These are phyloP conservation scores for Elongisporangium prolatum DNA, from an alignment of 352 stramenopile genomes.

Conservation along the genomic window DNA sequence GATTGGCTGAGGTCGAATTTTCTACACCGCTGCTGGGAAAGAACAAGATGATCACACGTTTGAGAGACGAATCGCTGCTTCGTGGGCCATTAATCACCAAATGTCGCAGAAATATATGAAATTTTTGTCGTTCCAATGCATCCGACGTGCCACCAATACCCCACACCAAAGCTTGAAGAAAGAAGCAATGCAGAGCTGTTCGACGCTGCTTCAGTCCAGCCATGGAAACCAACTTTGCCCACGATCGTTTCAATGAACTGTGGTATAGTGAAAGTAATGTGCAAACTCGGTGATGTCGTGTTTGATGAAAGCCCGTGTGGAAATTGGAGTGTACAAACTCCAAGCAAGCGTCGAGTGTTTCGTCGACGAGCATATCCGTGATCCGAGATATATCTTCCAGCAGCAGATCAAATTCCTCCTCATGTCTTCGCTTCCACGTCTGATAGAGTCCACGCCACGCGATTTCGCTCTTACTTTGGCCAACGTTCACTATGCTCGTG, in stretches of 20 bases:
- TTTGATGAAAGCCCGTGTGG: constrained; percentile 8
- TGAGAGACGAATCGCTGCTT: constrained; percentile 44
- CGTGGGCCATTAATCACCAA: constrained; percentile 47
- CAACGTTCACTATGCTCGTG: constrained; percentile 36
- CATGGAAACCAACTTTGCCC: constrained; percentile 48
- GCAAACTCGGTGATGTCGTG: constrained; percentile 12
- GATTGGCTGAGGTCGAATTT: constrained; percentile 1
- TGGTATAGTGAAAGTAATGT: constrained; percentile 44
- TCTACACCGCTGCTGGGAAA: constrained; percentile 32
- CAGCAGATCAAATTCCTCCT: constrained; percentile 21
- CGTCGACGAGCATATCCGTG: constrained; percentile 32
- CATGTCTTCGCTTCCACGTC: constrained; percentile 37
- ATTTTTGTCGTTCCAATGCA: constrained; percentile 43
- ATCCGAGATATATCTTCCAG: constrained; percentile 30
- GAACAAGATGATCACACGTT: constrained; percentile 40
- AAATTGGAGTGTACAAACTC: constrained; percentile 46
- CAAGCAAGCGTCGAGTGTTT: constrained; percentile 36
- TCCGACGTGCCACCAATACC: constrained; percentile 50
- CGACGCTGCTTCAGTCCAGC: constrained; percentile 56
- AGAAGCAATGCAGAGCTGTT: constrained; percentile 57
- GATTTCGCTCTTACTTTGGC: not conserved
- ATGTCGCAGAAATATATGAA: constrained; percentile 57
- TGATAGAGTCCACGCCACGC: constrained; percentile 26
- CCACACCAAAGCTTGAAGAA: constrained; percentile 71
- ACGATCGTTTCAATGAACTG: constrained; percentile 43